Evolutionary conservation across 805 yeast species (phyloP), one percentile per base, ranked within the genome.

Genomic region (Metschnikowia dekortorum): DNA sequence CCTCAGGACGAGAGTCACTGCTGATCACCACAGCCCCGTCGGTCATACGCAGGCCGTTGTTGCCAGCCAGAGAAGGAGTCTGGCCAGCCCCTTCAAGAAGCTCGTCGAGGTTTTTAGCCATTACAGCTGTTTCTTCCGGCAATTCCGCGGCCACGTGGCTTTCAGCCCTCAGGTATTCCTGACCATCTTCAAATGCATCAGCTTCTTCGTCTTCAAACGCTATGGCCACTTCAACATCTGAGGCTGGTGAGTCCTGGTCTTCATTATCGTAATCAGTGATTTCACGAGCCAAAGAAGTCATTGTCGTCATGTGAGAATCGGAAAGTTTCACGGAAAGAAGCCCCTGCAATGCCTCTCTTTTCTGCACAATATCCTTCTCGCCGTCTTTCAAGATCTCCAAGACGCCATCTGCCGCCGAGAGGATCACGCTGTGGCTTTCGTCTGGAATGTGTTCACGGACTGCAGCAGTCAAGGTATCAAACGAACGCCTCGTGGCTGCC

Each of bases 391-490:
- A 58, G 1, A 77, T 66, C 54, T 79, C 85, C 37, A 88, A 58
- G 0, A 84, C 61, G 3, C 84, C 70, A 62, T 87, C 94, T 2
- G 89, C 81, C 4, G 90, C 87, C 3, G 94, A 84, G 18, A 82
- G 63, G 2, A 89, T 75, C 1, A 83, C 79, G 39, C 82, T 87
- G 49, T 86, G 89, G 8, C 91, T 81, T n/a, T 87, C 80, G 63
- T 90, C 97, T 44, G 73, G 74, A 10, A 84, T 86, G 37, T 87
- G 66, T 14, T 74, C 70, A 2, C 69, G 63, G 4, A 87, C 79
- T 82, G 87, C 81, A 0, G 78, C 64, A 52, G 85, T 67, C n/a
- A 89, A 71, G 39, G 72, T 62, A 39, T 82, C 85, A 62, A 83
- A 86, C 0, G 72, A 64, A 31, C 69, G 72, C 2, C 73, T 64